Evolutionary conservation across 257 asterid species (phyloP).

Genomic region (Jacaranda copaia): DNA sequence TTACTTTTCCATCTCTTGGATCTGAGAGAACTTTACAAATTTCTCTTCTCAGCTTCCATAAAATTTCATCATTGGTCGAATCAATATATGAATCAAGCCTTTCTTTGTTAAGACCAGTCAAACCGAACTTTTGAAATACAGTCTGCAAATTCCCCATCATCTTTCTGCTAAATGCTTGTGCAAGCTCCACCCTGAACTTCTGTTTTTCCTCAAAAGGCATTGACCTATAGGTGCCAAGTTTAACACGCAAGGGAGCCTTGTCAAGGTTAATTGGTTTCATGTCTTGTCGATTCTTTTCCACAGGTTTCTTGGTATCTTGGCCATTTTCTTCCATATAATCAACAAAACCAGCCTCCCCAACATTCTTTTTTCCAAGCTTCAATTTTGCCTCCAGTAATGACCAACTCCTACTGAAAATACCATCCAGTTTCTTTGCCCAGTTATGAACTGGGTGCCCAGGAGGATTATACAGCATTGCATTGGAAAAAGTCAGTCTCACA

Average conservation of each 20-base stretch:
- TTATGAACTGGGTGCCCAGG: constrained; percentile 51
- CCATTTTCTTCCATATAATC: constrained; percentile 36
- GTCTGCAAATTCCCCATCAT: constrained; percentile 43
- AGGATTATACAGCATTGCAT: constrained; percentile 82
- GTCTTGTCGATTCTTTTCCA: constrained; percentile 32
- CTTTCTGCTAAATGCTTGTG: constrained; percentile 45
- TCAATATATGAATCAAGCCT: constrained; percentile 41
- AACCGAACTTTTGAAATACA: constrained; percentile 35
- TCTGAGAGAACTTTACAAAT: constrained; percentile 35
- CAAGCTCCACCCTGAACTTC: constrained; percentile 48
- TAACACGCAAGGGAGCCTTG: constrained; percentile 36
- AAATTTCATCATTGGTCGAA: constrained; percentile 48
- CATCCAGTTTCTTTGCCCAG: constrained; percentile 57
- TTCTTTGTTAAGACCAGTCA: constrained; percentile 33
- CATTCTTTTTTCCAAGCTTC: constrained; percentile 40
- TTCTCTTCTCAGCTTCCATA: constrained; percentile 56
- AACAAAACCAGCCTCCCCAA: constrained; percentile 22
- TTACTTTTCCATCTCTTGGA: constrained; percentile 48
- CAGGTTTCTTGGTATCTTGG: constrained; percentile 32
- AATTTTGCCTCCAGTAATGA: constrained; percentile 52
- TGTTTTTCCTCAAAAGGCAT: constrained; percentile 53
- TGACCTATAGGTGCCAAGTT: constrained; percentile 35
- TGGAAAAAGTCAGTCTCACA: constrained; percentile 72
- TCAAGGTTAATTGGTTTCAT: constrained; percentile 15
- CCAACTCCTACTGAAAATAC: constrained; percentile 63